Evolutionary conservation across 2,329 filamentous ascomycete species (phyloP).

Genomic region (Neoarthrinium moseri): DNA sequence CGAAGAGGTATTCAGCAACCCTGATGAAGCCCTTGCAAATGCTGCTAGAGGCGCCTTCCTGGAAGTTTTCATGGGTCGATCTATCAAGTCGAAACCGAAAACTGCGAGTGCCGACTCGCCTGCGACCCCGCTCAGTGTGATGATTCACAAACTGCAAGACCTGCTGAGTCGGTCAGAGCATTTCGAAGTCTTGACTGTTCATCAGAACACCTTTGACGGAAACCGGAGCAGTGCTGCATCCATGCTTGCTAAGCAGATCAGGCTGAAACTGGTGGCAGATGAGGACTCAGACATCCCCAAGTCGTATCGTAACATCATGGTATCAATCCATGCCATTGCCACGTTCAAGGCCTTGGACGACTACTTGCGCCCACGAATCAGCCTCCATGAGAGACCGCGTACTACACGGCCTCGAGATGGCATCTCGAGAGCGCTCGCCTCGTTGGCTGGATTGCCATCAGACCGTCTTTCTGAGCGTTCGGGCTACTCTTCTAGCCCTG

Average conservation of each 20-base stretch:
- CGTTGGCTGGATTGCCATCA: slow-evolving; percentile 68
- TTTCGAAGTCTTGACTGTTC: slow-evolving; percentile 95
- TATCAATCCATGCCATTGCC: slow-evolving; percentile 96
- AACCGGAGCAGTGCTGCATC: slow-evolving; percentile 89
- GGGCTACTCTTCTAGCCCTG: slow-evolving; percentile 34
- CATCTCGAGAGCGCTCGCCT: slow-evolving; percentile 67
- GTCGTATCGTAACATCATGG: slow-evolving; percentile 91
- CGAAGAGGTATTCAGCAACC: slow-evolving; percentile 76
- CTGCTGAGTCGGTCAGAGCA: slow-evolving; percentile 94
- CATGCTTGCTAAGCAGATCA: slow-evolving; percentile 94
- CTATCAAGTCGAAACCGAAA: slow-evolving; percentile 63
- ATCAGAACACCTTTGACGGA: slow-evolving; percentile 86
- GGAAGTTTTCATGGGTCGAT: slow-evolving; percentile 85
- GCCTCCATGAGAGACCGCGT: slow-evolving; percentile 71
- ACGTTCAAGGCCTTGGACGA: slow-evolving; percentile 97
- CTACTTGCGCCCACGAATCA: slow-evolving; percentile 89
- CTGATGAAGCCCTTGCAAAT: slow-evolving; percentile 58
- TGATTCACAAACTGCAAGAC: slow-evolving; percentile 94
- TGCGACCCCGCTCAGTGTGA: slow-evolving; percentile 81
- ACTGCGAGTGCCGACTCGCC: slow-evolving; percentile 67
- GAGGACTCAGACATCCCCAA: slow-evolving; percentile 88
- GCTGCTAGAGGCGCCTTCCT: slow-evolving; percentile 81
- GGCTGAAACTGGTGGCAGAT: slow-evolving; percentile 84
- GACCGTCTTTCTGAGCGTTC: slow-evolving; percentile 47
- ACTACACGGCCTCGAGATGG: slow-evolving; percentile 60